phyloP scores from a whole-genome alignment of 805 yeast species.

The Saturnispora dispora region DNA sequence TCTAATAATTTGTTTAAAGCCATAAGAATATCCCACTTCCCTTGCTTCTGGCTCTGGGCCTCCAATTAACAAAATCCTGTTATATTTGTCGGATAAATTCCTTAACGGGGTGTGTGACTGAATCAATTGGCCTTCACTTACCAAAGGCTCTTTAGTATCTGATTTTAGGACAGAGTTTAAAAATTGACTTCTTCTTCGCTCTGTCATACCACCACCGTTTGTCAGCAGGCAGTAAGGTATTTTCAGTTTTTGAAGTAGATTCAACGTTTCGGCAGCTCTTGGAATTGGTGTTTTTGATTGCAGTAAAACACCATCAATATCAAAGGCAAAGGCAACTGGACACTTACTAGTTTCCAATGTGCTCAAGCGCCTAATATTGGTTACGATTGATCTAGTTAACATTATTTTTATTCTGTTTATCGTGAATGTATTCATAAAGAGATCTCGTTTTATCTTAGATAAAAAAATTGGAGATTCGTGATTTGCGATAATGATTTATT shows the following conservation, averaged over 20 bases:
- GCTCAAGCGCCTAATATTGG: not conserved
- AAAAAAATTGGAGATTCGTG: not conserved
- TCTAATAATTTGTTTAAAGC: slow-evolving; percentile 64
- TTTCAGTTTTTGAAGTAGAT: slow-evolving; percentile 35
- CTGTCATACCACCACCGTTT: slow-evolving; percentile 70
- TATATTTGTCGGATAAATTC: slow-evolving; percentile 40
- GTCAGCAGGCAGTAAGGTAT: slow-evolving; percentile 80
- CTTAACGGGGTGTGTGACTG: slow-evolving; percentile 86
- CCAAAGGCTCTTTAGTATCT: slow-evolving; percentile 26
- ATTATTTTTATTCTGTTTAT: not conserved
- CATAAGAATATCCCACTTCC: slow-evolving; percentile 66
- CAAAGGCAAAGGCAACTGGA: slow-evolving; percentile 28
- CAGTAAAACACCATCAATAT: slow-evolving; percentile 80
- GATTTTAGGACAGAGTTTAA: slow-evolving; percentile 36
- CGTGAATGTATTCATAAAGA: not conserved
- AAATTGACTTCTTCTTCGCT: slow-evolving; percentile 42
- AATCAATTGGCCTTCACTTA: slow-evolving; percentile 58
- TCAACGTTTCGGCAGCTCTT: slow-evolving; percentile 50
- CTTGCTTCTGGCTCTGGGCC: slow-evolving; percentile 68
- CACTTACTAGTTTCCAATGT: slow-evolving; percentile 1
- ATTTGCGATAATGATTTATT: no score
- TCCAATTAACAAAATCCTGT: slow-evolving; percentile 72
- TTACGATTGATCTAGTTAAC: not conserved
- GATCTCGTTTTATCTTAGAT: not conserved
- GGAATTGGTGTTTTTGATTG: slow-evolving; percentile 64